Percentiles rank a stretch among this genome's conserved stretches.
These are phyloP conservation scores for Stephania cephalantha DNA, from an alignment of 164 flowering plant genomes.

Conservation along the genomic window DNA sequence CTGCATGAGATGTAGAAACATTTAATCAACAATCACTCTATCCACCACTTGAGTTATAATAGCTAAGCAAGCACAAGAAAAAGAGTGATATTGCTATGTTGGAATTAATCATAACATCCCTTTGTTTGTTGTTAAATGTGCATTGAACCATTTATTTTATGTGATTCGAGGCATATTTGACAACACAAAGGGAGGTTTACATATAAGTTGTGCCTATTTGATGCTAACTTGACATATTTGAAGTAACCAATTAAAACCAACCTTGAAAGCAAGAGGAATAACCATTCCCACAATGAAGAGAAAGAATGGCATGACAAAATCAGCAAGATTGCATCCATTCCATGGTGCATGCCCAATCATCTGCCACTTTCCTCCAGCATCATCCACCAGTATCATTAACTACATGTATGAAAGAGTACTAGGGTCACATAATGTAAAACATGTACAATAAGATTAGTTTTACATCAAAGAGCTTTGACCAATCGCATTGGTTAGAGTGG, in stretches of 20 bases:
- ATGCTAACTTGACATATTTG: background rate
- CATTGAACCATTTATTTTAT: too few species aligned
- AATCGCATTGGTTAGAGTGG: too few species aligned
- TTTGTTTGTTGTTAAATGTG: too few species aligned
- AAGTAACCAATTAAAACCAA: constrained; percentile 14
- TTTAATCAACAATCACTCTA: background rate
- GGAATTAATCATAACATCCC: too few species aligned
- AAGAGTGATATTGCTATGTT: too few species aligned
- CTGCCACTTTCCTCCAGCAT: constrained; percentile 88
- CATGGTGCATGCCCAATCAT: constrained; percentile 87
- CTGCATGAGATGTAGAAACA: constrained; percentile 27
- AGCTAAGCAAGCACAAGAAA: too few species aligned
- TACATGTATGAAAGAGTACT: constrained; percentile 17
- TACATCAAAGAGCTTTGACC: too few species aligned
- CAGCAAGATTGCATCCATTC: constrained; percentile 91
- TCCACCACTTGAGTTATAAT: background rate
- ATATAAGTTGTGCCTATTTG: background rate
- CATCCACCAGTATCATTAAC: constrained; percentile 94
- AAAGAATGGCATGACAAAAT: constrained; percentile 94
- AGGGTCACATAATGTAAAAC: background rate
- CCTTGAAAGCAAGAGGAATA: constrained; percentile 83
- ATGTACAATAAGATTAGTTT: too few species aligned
- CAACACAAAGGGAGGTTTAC: background rate
- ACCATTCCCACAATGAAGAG: constrained; percentile 88
- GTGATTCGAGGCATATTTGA: too few species aligned